These are phyloP conservation scores for Iberis pinnata DNA, from an alignment of 345 rosid species.

Conservation along the genomic window DNA sequence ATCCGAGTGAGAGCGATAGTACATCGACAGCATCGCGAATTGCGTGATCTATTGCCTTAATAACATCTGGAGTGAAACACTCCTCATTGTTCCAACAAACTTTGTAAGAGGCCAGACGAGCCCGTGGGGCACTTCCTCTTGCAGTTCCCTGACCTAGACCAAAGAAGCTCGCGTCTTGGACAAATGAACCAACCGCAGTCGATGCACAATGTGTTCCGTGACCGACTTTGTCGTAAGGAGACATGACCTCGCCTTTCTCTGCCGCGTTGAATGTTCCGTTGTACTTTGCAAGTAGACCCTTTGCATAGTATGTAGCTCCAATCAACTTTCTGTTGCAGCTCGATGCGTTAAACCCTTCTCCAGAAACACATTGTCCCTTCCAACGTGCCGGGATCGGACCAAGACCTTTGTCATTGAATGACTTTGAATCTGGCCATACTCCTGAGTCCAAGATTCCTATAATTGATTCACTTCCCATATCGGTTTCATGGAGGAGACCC, in stretches of 20 bases:
- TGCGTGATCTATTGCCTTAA: conserved; percentile 58
- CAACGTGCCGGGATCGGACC: conserved; percentile 46
- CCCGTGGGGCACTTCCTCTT: conserved; percentile 58
- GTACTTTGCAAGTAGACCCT: conserved; percentile 21
- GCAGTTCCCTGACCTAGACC: conserved; percentile 50
- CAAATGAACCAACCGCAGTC: conserved; percentile 51
- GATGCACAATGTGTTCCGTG: conserved; percentile 71
- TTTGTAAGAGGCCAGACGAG: conserved; percentile 56
- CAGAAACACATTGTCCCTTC: conserved; percentile 42
- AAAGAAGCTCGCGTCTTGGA: conserved; percentile 28
- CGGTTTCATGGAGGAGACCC: conserved; percentile 39
- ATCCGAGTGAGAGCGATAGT: conserved; percentile 50
- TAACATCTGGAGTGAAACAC: conserved; percentile 46
- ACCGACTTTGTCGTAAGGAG: conserved; percentile 42
- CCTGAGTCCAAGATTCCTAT: conserved; percentile 59
- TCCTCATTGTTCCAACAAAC: conserved; percentile 40
- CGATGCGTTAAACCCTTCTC: conserved; percentile 33
- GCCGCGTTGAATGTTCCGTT: conserved; percentile 11
- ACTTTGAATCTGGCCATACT: conserved; percentile 38
- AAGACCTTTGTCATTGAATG: conserved; percentile 40
- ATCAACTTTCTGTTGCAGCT: conserved; percentile 42
- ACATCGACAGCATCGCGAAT: conserved; percentile 64
- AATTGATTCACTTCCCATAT: conserved; percentile 62
- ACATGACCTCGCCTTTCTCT: conserved; percentile 23
- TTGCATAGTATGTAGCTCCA: conserved; percentile 44